A percentile compares a stretch with the other conserved stretches of the same genome.
Conservation (phyloP, 116 monocot species). For the Trichopus zeylanicus region DNA sequence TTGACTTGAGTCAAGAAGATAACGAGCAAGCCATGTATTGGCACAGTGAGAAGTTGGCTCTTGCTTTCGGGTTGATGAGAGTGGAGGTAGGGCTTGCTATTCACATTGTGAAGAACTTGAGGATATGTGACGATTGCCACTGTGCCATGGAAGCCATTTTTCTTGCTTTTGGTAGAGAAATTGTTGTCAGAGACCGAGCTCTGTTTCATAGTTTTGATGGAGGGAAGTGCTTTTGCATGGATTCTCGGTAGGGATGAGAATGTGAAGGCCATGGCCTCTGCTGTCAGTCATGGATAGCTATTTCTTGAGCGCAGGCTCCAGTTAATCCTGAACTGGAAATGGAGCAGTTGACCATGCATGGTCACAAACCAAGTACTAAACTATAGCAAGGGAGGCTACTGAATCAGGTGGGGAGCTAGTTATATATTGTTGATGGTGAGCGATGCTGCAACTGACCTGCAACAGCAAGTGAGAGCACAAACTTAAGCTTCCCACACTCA, state of each 20-base stretch:
- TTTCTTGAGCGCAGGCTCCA: too few species aligned
- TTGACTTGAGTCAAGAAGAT: constrained; percentile 45
- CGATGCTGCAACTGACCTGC: too few species aligned
- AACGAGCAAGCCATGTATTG: constrained; percentile 35
- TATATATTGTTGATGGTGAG: too few species aligned
- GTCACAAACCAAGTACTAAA: too few species aligned
- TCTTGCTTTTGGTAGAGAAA: constrained; percentile 19
- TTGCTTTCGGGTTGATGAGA: constrained; percentile 43
- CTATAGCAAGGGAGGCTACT: too few species aligned
- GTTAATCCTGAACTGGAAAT: too few species aligned
- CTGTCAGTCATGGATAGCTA: too few species aligned
- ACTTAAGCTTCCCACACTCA: too few species aligned
- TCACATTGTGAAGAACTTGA: constrained; percentile 44
- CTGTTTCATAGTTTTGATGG: constrained; percentile 29
- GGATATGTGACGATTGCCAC: constrained; percentile 50
- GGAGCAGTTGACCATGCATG: too few species aligned
- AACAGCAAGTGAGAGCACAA: too few species aligned
- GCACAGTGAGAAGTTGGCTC: constrained; percentile 57
- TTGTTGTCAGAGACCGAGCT: constrained; percentile 30
- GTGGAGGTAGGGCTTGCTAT: constrained; percentile 22
- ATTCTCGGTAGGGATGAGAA: constrained; percentile 38
- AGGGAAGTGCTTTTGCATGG: constrained; percentile 23
- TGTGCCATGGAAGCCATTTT: constrained; percentile 34
- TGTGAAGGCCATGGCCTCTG: too few species aligned
- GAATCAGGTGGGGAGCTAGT: too few species aligned